Evolutionary conservation across 306 rosid genomes (phyloP), one percentile per base, ranked within the genome.

Genomic region (Ormosia semicastrata): DNA sequence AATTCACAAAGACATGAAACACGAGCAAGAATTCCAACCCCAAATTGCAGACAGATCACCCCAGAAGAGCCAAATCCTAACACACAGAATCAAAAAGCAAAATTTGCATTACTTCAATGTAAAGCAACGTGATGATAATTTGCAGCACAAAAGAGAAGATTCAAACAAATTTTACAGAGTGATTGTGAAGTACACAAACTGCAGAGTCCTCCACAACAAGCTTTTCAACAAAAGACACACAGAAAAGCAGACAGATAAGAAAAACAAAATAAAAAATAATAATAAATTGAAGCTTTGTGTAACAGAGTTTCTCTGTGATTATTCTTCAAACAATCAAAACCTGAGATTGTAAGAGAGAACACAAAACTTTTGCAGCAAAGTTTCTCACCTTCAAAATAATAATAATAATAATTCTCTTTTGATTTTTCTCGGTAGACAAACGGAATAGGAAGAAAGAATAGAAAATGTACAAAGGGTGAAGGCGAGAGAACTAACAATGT

Each of bases 41-140:
- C 44, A 32, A 84, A 79, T 85, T 47, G 81, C 79, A 70, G 53
- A 79, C 85, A 88, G 96, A 94, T 92, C 97, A 89, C 89, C 87
- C 59, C 34, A 69, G 39, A 14, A 67, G 15, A 82, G 70, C 86
- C 88, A 56, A 90, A 39, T 87, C 91, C 90, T 82, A 68, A 70
- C 53, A 79, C 69, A 85, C 14, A 79, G 50, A 76, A 30, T 30
- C 74, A 71, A 37, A 50, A 9, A 77, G 66, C 8, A 37, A 63
- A 83, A 76, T 68, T 75, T 44, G 9, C 71, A 76, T 82, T 83
- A 77, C 92, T 92, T 75, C 83, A 68, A 75, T 75, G 80, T 7
- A 85, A 92, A 90, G 90, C 89, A 85, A 86, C 76, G 59, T 81
- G 34, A 33, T 50, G 39, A 66, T 30, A 67, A 84, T 41, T 76